These are phyloP conservation scores for Cercospora sp. DNA, from an alignment of 2,329 filamentous ascomycete genomes.

Conservation along the genomic window DNA sequence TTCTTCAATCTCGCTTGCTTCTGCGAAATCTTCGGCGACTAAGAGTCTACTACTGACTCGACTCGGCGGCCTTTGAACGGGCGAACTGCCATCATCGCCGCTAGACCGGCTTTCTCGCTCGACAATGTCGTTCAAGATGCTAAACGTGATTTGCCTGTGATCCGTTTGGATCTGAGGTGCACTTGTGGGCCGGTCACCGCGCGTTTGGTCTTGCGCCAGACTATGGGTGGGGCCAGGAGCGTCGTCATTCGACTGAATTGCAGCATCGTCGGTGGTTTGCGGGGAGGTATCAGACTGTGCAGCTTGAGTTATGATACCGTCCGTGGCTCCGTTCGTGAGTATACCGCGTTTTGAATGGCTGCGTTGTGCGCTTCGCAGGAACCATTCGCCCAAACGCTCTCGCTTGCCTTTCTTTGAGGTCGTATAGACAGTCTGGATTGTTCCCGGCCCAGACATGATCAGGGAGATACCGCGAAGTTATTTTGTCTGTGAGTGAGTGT, in stretches of 20 bases:
- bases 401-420: conserved; percentile 13
- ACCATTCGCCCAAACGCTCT: conserved; percentile 13
- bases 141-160: background rate
- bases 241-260: background rate
- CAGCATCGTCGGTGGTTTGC: background rate
- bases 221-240: background rate
- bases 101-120: background rate
- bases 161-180: background rate
- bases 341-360: conserved; percentile 1
- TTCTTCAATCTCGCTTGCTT: conserved; percentile 14
- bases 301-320: background rate
- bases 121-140: background rate
- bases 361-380: conserved; percentile 7
- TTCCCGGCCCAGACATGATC: conserved; percentile 4
- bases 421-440: conserved; percentile 14
- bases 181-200: background rate
- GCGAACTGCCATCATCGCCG: background rate
- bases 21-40: background rate
- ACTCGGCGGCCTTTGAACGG: background rate
- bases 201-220: background rate
- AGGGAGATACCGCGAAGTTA: background rate
- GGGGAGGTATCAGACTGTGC: background rate
- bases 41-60: background rate
- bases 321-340: background rate
- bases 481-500: background rate